Percentiles rank a stretch among this genome's conserved stretches.
phyloP scores from a whole-genome alignment of 306 rosid species.

The Glycine latifolia region DNA sequence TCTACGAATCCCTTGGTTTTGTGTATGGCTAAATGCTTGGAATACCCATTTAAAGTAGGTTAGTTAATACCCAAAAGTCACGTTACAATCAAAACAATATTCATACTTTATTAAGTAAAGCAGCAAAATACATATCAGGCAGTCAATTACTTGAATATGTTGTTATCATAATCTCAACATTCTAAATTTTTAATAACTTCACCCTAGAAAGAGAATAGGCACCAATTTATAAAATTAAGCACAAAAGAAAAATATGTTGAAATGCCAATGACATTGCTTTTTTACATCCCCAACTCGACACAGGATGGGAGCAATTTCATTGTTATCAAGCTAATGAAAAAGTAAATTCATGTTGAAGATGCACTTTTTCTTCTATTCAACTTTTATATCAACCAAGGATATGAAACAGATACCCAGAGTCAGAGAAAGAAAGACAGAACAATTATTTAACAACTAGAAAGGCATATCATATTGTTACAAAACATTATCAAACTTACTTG shows the following conservation, averaged over 20 bases:
- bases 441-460: conserved; percentile 35
- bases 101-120: conserved; percentile 7
- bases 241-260: not conserved
- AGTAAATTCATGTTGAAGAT: conserved; percentile 11
- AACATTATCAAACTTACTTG: conserved; percentile 58
- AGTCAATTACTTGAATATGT: conserved; percentile 13
- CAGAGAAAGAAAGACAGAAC: conserved; percentile 13
- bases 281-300: conserved; percentile 22
- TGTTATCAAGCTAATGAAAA: conserved; percentile 20
- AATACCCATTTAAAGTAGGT: conserved; percentile 1
- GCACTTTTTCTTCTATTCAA: conserved; percentile 2
- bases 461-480: conserved; percentile 10
- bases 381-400: conserved; percentile 14
- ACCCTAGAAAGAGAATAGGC: conserved; percentile 16
- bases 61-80: not conserved
- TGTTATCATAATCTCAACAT: conserved; percentile 31
- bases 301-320: conserved; percentile 13
- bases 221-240: conserved; percentile 9
- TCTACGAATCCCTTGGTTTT: conserved; percentile 25
- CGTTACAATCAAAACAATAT: conserved; percentile 12
- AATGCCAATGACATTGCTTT: conserved; percentile 31
- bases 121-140: conserved; percentile 11
- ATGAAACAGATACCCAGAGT: conserved; percentile 35
- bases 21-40: not conserved
- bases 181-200: conserved; percentile 6